phyloP scores from a whole-genome alignment of 208 protist species.

The Leishmania major region DNA sequence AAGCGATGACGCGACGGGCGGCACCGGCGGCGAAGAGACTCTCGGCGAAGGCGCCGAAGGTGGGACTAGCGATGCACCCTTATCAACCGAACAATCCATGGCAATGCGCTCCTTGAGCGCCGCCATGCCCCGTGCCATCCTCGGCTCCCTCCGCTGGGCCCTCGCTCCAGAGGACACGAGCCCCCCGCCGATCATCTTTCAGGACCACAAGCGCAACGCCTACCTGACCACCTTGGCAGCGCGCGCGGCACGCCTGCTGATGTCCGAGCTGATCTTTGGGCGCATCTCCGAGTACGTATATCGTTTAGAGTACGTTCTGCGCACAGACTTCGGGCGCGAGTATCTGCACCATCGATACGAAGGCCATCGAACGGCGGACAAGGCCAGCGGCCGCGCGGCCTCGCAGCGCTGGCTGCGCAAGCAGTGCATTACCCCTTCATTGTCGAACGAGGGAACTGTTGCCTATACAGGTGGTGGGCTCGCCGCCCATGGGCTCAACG shows the following conservation, averaged over 20 bases:
- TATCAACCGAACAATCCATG: conserved; percentile 3
- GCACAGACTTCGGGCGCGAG: conserved; percentile 12
- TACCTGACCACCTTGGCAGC: conserved; percentile 47
- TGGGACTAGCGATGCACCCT: neutral
- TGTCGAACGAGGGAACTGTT: conserved; percentile 20
- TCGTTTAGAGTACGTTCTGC: conserved; percentile 55
- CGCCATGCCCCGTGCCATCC: conserved; percentile 47
- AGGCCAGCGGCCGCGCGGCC: neutral
- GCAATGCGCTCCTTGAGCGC: neutral
- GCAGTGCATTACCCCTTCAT: conserved; percentile 6
- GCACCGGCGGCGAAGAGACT: conserved; percentile 1
- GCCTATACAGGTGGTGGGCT: conserved; percentile 17
- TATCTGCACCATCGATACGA: neutral
- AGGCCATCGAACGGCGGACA: neutral
- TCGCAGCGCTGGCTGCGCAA: conserved; percentile 1
- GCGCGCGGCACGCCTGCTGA: conserved; percentile 50
- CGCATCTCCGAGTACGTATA: conserved; percentile 66
- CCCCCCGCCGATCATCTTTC: conserved; percentile 26
- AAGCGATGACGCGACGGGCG: neutral
- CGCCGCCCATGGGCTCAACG: conserved; percentile 11
- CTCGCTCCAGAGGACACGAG: conserved; percentile 43
- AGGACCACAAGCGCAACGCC: conserved; percentile 4
- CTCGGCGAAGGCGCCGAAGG: neutral
- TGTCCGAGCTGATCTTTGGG: conserved; percentile 53
- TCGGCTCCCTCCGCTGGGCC: conserved; percentile 79